Evolutionary conservation across 495 filamentous ascomycete species (phyloP).

Genomic region (Xylaria castorea): DNA sequence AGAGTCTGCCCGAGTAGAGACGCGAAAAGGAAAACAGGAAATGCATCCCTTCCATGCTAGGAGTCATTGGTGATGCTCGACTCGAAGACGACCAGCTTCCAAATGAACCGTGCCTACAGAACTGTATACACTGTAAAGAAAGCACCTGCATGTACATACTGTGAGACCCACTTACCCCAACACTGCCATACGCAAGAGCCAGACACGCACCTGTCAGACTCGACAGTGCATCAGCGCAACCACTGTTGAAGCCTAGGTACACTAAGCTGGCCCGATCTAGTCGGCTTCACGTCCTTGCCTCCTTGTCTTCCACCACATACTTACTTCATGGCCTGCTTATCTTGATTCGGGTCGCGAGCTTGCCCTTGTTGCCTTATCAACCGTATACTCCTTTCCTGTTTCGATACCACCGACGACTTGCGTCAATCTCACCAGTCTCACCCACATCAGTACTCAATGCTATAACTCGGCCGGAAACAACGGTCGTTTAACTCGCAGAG

Average conservation of each 20-base stretch:
- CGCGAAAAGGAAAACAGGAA: no score
- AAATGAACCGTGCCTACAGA: not conserved
- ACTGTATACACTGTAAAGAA: not conserved
- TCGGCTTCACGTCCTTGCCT: constrained; percentile 3
- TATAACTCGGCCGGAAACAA: not conserved
- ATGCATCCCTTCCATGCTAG: no score
- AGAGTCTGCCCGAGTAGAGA: no score
- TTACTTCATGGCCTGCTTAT: constrained; percentile 1
- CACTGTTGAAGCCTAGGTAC: not conserved
- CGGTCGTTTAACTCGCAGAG: not conserved
- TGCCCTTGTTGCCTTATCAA: not conserved
- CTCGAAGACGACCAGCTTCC: not conserved
- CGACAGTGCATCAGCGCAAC: constrained; percentile 1
- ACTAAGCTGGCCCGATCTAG: not conserved
- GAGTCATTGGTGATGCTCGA: no score
- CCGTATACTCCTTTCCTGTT: not conserved
- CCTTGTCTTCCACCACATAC: not conserved
- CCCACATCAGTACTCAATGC: constrained; percentile 8
- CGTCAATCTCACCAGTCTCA: not conserved
- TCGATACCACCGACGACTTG: constrained; percentile 11
- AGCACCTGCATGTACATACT: no score
- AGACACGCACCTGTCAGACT: constrained; percentile 7
- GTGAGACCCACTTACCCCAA: not conserved
- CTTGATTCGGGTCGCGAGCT: constrained; percentile 5
- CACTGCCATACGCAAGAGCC: not conserved